Evolutionary conservation across 495 filamentous ascomycete species (phyloP).

Genomic region (Podospora conica): DNA sequence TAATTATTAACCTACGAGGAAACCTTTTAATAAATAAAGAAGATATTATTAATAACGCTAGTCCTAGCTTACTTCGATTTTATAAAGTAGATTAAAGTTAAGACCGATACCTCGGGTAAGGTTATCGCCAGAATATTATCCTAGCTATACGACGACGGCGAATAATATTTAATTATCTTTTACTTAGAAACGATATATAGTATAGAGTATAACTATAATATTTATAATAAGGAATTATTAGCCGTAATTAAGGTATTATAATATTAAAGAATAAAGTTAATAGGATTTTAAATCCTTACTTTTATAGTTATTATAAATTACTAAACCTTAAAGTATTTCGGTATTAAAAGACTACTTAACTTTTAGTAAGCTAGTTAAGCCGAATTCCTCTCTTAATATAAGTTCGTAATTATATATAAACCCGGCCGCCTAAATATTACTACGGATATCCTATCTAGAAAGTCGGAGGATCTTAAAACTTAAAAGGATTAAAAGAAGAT

Average conservation of each 20-base stretch:
- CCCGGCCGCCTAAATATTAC: no score
- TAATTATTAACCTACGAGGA: background rate
- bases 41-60: background rate
- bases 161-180: background rate
- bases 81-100: background rate
- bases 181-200: constrained; percentile 11
- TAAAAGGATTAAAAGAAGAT: no score
- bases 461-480: no score
- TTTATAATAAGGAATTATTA: constrained; percentile 17
- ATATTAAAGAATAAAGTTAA: no score
- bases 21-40: background rate
- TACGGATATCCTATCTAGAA: no score
- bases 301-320: no score
- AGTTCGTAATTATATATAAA: no score
- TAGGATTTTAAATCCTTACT: no score
- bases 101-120: background rate
- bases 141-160: background rate
- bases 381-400: no score
- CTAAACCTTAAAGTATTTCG: no score
- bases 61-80: background rate
- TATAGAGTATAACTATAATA: constrained; percentile 17
- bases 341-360: no score
- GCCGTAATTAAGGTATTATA: background rate
- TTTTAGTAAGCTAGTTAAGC: no score
- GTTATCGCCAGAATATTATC: background rate